Evolutionary conservation across 2,329 filamentous ascomycete species (phyloP), one percentile per base, ranked within the genome.

Genomic region (Xylaria sp.): DNA sequence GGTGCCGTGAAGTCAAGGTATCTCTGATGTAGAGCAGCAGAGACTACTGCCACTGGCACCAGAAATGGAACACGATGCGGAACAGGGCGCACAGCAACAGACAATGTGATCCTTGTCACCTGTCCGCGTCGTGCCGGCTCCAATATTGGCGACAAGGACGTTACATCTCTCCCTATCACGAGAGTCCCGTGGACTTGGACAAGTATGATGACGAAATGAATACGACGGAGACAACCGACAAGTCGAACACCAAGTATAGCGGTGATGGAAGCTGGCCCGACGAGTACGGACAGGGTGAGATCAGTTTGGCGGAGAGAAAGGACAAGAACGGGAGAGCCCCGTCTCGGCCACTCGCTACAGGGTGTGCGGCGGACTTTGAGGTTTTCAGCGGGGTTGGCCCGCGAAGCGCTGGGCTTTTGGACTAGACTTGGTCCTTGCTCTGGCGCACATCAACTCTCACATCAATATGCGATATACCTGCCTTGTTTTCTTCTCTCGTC

Each of bases 21-120:
- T 69, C 64, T 64, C 55, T 69, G 60, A 51, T 68, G 51, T 68
- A 69, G 66, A 71, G 73, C 55, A 60, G 44, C 65, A 70, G 70
- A 66, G 68, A 68, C 27, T 72, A 70, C 69, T 75, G 74, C 42
- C 67, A 70, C 59, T 73, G 68, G 68, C 71, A 73, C 61, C 53
- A 25, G 37, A 48, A 53, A 48, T 65, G 66, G 60, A 55, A 55
- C 10, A 23, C 23, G 54, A 48, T 58, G 53, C 44, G 37, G 21
- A 37, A 23, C 2, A 25, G 29, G 18, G n/a, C 25, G 44, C 10
- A 37, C 29, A 29, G 42, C 3, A 21, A 8, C 16, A 51, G n/a
- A n/a, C 16, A 6, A 21, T 18, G 32, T 35, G 21, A 9, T 5
- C 29, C 32, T 0, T 18, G 2, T 6, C 50, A 54, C n/a, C 25